Conservation (phyloP, 2,329 filamentous ascomycete genomes). For the Aspergillus terreus region DNA sequence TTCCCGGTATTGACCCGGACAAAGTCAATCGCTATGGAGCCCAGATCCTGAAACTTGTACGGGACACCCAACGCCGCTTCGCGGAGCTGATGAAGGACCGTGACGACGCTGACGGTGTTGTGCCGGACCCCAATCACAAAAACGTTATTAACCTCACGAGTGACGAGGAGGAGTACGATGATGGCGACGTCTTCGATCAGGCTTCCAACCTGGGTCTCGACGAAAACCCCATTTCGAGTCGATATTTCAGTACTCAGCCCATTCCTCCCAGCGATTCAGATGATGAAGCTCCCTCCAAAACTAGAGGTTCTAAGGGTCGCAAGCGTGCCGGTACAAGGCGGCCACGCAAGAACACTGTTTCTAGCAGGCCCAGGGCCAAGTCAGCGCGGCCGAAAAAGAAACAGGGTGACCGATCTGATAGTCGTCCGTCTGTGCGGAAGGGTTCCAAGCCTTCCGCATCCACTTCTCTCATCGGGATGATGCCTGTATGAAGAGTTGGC, state of each 20-base stretch:
- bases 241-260: conserved; percentile 29
- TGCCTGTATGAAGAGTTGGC: conserved; percentile 30
- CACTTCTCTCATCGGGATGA: conserved; percentile 33
- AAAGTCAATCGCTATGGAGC: conserved; percentile 44
- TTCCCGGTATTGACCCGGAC: conserved; percentile 42
- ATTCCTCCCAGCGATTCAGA: conserved; percentile 20
- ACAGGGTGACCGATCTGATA: conserved; percentile 17
- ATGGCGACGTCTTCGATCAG: conserved; percentile 29
- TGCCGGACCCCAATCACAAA: conserved; percentile 43
- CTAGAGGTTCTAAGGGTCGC: conserved; percentile 18
- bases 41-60: conserved; percentile 41
- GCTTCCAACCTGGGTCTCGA: conserved; percentile 21
- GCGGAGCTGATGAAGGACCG: conserved; percentile 43
- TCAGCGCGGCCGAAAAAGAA: conserved; percentile 21
- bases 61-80: conserved; percentile 38
- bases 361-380: conserved; percentile 22
- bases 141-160: conserved; percentile 44
- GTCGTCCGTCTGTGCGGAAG: conserved; percentile 23
- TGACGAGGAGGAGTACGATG: conserved; percentile 34
- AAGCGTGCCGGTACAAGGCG: conserved; percentile 25
- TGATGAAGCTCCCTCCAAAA: conserved; percentile 14
- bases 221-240: conserved; percentile 27
- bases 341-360: conserved; percentile 23
- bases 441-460: conserved; percentile 23
- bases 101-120: conserved; percentile 46